These are phyloP conservation scores for Phylloporus arenicola DNA, from an alignment of 768 basidiomycete genomes.

Conservation along the genomic window DNA sequence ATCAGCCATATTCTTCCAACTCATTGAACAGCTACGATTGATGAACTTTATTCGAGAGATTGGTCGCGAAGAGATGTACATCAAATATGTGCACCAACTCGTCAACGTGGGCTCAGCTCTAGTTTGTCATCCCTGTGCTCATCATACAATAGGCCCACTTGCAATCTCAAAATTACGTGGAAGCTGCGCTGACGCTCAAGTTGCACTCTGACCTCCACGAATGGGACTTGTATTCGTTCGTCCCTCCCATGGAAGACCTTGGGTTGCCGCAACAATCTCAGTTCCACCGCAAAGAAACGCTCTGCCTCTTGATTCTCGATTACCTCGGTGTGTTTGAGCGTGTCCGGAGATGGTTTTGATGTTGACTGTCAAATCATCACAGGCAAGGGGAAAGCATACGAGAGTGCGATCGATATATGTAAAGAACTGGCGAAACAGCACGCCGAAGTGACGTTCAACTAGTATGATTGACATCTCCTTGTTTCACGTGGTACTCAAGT, in stretches of 20 bases:
- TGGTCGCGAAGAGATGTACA: constrained; percentile 89
- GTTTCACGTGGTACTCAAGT: constrained; percentile 3
- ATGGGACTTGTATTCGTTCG: constrained; percentile 80
- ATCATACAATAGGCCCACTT: constrained; percentile 63
- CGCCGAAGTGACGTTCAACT: constrained; percentile 84
- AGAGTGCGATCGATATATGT: constrained; percentile 88
- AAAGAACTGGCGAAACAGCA: constrained; percentile 89
- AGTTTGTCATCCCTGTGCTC: constrained; percentile 2
- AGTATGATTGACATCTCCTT: constrained; percentile 43
- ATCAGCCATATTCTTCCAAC: constrained; percentile 6
- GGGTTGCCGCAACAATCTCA: constrained; percentile 88
- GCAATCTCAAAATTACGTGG: constrained; percentile 84
- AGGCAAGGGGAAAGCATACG: constrained; percentile 98
- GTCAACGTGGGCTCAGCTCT: constrained; percentile 61
- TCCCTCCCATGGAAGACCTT: constrained; percentile 85
- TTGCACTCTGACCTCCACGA: constrained; percentile 89
- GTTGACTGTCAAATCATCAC: constrained; percentile 2
- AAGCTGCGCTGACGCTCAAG: constrained; percentile 90
- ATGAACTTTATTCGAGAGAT: constrained; percentile 94
- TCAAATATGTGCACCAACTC: constrained; percentile 93
- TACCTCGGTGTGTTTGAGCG: constrained; percentile 61
- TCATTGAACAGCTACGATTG: constrained; percentile 55
- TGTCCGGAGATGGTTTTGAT: neutral
- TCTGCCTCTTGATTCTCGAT: constrained; percentile 88
- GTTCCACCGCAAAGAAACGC: constrained; percentile 90